These are phyloP conservation scores for Podospora fimiseda DNA, from an alignment of 495 filamentous ascomycete genomes.

Conservation along the genomic window DNA sequence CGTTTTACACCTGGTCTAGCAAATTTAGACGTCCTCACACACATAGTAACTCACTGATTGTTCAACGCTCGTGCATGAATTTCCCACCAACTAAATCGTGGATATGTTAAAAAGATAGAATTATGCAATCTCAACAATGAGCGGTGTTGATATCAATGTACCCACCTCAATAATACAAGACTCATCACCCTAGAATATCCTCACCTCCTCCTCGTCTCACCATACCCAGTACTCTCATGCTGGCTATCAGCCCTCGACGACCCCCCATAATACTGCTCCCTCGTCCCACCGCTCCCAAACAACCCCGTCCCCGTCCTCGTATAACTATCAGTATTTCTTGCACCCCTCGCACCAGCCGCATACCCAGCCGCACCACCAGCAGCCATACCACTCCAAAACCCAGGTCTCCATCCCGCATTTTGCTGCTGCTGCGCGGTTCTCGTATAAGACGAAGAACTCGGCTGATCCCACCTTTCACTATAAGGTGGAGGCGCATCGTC, in stretches of 20 bases:
- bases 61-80: no score
- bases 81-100: no score
- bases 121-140: no score
- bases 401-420: constrained; percentile 60
- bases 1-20: no score
- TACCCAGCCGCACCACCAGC: constrained; percentile 67
- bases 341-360: constrained; percentile 49
- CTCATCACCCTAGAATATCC: no score
- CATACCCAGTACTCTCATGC: constrained; percentile 82
- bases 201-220: constrained; percentile 22
- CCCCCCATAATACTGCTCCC: constrained; percentile 21
- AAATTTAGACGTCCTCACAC: no score
- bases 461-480: constrained; percentile 8
- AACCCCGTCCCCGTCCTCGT: constrained; percentile 25
- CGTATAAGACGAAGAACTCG: background rate
- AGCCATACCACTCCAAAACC: constrained; percentile 78
- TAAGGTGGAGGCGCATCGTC: constrained; percentile 55
- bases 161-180: no score
- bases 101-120: no score
- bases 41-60: no score
- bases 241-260: constrained; percentile 44
- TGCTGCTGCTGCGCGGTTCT: background rate
- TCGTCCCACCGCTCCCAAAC: constrained; percentile 15
- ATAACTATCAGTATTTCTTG: constrained; percentile 38
- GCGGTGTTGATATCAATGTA: background rate